Conservation (phyloP, 768 basidiomycete species). For the Naganishia kalamii region DNA sequence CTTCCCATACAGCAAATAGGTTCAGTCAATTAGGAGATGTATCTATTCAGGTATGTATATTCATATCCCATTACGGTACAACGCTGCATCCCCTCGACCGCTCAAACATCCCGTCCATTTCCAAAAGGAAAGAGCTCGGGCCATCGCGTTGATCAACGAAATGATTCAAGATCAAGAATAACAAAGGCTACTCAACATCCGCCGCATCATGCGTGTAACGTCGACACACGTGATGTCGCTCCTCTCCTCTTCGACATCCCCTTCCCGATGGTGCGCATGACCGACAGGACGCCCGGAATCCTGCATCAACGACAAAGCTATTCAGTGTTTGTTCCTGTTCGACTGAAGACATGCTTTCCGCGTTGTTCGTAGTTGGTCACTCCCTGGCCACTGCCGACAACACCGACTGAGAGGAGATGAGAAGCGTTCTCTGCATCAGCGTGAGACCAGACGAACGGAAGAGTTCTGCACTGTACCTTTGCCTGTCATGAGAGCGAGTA, state of each 20-base stretch:
- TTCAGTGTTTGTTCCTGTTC: slow-evolving; percentile 7
- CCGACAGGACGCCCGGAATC: neutral
- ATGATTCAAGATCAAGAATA: slow-evolving; percentile 6
- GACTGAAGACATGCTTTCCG: slow-evolving; percentile 40
- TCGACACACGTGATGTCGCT: too few species aligned
- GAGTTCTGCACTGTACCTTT: slow-evolving; percentile 21
- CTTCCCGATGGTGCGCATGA: neutral
- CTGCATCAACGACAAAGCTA: slow-evolving; percentile 3
- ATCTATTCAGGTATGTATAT: too few species aligned
- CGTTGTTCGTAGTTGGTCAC: slow-evolving; percentile 43
- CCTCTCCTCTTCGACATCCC: neutral
- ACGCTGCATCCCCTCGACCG: too few species aligned
- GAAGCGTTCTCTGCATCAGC: neutral
- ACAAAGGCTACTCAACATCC: slow-evolving; percentile 17
- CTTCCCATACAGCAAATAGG: too few species aligned
- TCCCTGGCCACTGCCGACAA: slow-evolving; percentile 43
- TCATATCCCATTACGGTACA: too few species aligned
- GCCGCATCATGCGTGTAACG: neutral
- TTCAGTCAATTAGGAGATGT: too few species aligned
- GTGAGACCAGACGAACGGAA: neutral
- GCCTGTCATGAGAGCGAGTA: slow-evolving; percentile 21
- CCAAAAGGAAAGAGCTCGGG: too few species aligned
- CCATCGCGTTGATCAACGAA: slow-evolving; percentile 6
- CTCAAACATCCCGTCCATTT: too few species aligned
- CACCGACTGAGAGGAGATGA: slow-evolving; percentile 37